Evolutionary conservation across 164 flowering plant genomes (phyloP).

Genomic region (Vitis amurensis): DNA sequence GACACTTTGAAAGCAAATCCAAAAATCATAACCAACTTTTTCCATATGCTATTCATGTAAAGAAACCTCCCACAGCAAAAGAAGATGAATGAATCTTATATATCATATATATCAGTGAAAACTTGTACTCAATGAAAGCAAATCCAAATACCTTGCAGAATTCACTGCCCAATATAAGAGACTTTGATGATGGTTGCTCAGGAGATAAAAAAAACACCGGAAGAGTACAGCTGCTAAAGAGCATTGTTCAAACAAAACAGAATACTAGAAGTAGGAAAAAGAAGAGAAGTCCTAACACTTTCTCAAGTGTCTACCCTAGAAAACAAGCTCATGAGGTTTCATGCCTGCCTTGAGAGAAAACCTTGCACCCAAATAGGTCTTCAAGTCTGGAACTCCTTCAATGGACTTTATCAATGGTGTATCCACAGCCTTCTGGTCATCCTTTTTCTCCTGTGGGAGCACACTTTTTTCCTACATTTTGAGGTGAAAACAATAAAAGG

Average conservation of each 20-base stretch:
- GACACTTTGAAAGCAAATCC: too few relatives aligned
- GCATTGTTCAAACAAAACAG: conserved; percentile 5
- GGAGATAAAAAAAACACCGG: not conserved
- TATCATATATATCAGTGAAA: not conserved
- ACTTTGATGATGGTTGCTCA: too few relatives aligned
- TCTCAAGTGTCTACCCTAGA: not conserved
- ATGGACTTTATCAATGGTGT: conserved; percentile 47
- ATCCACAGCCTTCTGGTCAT: conserved; percentile 69
- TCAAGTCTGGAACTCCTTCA: conserved; percentile 64
- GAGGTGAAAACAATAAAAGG: not conserved
- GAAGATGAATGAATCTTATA: not conserved
- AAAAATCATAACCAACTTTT: too few relatives aligned
- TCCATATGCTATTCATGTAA: too few relatives aligned
- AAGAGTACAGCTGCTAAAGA: conserved; percentile 8
- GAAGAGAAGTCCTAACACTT: not conserved
- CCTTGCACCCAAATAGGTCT: conserved; percentile 62
- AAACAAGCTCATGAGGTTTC: conserved; percentile 67
- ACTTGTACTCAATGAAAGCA: conserved; percentile 3
- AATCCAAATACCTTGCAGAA: conserved; percentile 8
- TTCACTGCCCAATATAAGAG: not conserved
- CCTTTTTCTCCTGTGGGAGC: conserved; percentile 68
- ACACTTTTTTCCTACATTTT: conserved; percentile 54
- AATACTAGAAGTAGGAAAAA: not conserved
- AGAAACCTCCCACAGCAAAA: too few relatives aligned
- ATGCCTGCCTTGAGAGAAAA: conserved; percentile 72